Percentiles rank a stretch among this genome's conserved stretches.
These are phyloP conservation scores for Emergomyces pasteurianus DNA, from an alignment of 2,329 filamentous ascomycete species.

Conservation along the genomic window DNA sequence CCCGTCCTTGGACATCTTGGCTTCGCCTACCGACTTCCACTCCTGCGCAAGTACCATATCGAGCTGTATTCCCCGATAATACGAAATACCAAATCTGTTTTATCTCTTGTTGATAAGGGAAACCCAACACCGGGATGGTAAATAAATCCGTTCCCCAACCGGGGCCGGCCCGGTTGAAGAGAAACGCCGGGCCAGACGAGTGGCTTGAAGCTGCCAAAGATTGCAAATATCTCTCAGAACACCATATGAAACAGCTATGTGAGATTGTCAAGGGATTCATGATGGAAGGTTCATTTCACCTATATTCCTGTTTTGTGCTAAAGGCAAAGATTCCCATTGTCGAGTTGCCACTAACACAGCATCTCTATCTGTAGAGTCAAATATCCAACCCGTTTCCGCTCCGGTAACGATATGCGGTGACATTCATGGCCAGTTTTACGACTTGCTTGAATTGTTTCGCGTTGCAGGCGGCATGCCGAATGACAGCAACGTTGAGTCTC, in stretches of 20 bases:
- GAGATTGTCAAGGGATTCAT: slow-evolving; percentile 98
- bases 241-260: slow-evolving; percentile 96
- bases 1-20: not conserved
- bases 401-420: slow-evolving; percentile 96
- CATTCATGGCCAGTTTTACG: slow-evolving; percentile 98
- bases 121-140: slow-evolving; percentile 19
- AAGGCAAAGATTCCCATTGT: not conserved
- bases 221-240: slow-evolving; percentile 91
- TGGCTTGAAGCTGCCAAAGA: slow-evolving; percentile 96
- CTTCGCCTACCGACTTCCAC: not conserved
- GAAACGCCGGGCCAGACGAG: slow-evolving; percentile 80
- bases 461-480: slow-evolving; percentile 95
- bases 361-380: slow-evolving; percentile 56
- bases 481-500: slow-evolving; percentile 50
- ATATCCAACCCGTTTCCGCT: slow-evolving; percentile 94
- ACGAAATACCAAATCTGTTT: not conserved
- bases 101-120: not conserved
- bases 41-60: not conserved
- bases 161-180: slow-evolving; percentile 72
- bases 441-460: slow-evolving; percentile 89
- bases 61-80: not conserved
- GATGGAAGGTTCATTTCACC: slow-evolving; percentile 67
- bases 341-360: not conserved
- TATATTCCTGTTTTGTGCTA: not conserved
- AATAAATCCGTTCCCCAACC: slow-evolving; percentile 65